phyloP scores from a whole-genome alignment of 345 rosid genomes.

The Clausena lansium region DNA sequence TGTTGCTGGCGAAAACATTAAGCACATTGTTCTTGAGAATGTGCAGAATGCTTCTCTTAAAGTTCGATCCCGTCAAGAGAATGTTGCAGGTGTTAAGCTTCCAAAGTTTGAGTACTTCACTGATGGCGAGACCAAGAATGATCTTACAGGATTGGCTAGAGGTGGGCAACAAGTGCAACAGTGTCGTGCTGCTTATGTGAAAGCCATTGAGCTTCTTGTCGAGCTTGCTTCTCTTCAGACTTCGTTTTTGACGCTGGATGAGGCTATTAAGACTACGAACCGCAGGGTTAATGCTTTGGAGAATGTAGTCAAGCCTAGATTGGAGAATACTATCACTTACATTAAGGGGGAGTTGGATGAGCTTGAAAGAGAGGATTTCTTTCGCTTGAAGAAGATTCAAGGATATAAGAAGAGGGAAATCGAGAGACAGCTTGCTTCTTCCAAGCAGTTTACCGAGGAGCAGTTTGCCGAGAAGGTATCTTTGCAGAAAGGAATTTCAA shows the following conservation, averaged over 20 bases:
- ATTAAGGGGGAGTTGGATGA: slow-evolving; percentile 92
- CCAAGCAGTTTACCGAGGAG: slow-evolving; percentile 34
- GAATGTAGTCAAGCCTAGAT: slow-evolving; percentile 86
- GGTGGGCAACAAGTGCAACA: slow-evolving; percentile 92
- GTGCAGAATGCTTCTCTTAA: slow-evolving; percentile 77
- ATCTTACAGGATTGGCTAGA: slow-evolving; percentile 88
- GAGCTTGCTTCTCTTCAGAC: slow-evolving; percentile 97
- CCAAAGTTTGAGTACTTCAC: slow-evolving; percentile 82
- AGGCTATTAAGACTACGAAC: slow-evolving; percentile 92
- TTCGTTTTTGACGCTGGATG: slow-evolving; percentile 88
- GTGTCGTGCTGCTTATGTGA: slow-evolving; percentile 86
- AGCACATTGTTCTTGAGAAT: slow-evolving; percentile 77
- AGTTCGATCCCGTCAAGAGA: slow-evolving; percentile 77
- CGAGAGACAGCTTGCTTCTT: slow-evolving; percentile 47
- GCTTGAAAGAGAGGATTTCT: slow-evolving; percentile 93
- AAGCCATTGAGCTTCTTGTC: slow-evolving; percentile 83
- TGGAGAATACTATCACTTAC: slow-evolving; percentile 82
- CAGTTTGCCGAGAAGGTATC: slow-evolving; percentile 66
- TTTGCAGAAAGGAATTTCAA: slow-evolving; percentile 50
- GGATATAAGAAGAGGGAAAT: slow-evolving; percentile 80
- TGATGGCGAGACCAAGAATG: slow-evolving; percentile 86
- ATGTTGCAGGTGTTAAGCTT: slow-evolving; percentile 89
- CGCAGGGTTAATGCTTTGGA: slow-evolving; percentile 90
- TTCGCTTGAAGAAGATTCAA: slow-evolving; percentile 86
- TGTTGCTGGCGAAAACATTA: slow-evolving; percentile 87